A percentile compares a stretch with the other conserved stretches of the same genome.
phyloP scores from a whole-genome alignment of 129 eudicot species.

The Tanacetum coccineum region DNA sequence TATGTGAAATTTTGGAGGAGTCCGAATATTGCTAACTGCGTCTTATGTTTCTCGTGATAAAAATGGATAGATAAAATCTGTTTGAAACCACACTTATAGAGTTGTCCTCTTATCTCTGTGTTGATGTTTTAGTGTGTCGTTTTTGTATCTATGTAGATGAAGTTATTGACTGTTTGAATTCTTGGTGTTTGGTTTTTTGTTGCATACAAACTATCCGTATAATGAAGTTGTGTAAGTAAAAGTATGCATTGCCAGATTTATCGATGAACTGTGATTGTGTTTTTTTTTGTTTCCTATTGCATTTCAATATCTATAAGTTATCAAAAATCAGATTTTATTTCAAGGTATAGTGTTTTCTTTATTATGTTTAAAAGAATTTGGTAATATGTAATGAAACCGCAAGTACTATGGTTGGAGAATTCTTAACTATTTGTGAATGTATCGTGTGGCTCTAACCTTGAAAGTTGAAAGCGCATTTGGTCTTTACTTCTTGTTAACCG shows the following conservation, averaged over 20 bases:
- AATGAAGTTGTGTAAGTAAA: constrained; percentile 2
- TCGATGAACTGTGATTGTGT: background rate
- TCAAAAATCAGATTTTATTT: background rate
- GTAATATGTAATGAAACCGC: background rate
- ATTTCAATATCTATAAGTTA: background rate
- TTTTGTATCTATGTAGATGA: background rate
- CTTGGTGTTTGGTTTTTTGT: background rate
- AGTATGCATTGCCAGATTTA: background rate
- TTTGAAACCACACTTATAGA: background rate
- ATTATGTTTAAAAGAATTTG: background rate
- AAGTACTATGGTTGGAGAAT: background rate
- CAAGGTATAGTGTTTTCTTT: background rate
- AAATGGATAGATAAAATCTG: background rate
- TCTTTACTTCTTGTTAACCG: too few relatives aligned
- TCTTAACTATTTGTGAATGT: background rate
- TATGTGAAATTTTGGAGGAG: background rate
- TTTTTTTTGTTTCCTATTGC: background rate
- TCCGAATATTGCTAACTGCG: background rate
- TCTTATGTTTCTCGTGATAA: background rate
- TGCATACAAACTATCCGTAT: background rate
- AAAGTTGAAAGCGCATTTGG: background rate
- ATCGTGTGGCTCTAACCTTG: background rate
- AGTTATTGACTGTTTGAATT: background rate
- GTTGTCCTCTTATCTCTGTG: background rate
- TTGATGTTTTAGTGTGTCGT: background rate